Evolutionary conservation across 106 monocot genomes (phyloP), one percentile per base, ranked within the genome.

Genomic region (Dendrobium catenatum): DNA sequence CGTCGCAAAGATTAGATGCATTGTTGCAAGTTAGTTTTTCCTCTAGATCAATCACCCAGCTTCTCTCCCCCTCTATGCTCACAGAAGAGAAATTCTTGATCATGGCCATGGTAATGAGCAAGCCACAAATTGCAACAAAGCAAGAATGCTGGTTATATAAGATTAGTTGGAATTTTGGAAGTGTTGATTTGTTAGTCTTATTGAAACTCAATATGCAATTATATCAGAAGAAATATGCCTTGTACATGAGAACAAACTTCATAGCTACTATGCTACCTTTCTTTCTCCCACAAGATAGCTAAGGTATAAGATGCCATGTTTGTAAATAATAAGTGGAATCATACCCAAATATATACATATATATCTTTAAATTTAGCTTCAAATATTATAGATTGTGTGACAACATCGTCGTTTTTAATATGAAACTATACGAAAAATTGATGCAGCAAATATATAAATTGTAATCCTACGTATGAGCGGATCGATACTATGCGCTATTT

Each of bases 21-120:
- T 41, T 37, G 33, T 2, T 4, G 74, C 31, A 0, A 9, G 74
- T 42, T 17, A 74, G 74, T 74, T 74, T 74, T 6, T 74, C n/a
- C 74, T 74, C 74, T 6, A 74, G 0, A 17, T 74, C 74, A 19
- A 74, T 20, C 42, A 74, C 74, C 74, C 74, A 74, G 42, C 74
- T 74, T 43, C 20, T 74, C 43, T 42, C 74, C 19, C 15, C 43
- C 19, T 42, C 74, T 27, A 74, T 74, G 42, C n/a, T n/a, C 9
- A 37, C 33, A 27, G 9, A 13, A 27, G 70, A 70, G 33, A 13
- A 15, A 4, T n/a, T 27, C 3, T 70, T n/a, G 33, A 37, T 70
- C 70, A 15, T 16, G 33, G 17, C 15, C 70, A 70, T 70, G 15
- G 70, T 70, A 33, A 15, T 70, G 70, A 4, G 6, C 8, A 16